Evolutionary conservation across 2,329 filamentous ascomycete genomes (phyloP).

Genomic region (Paracorniculantispora psalliotae): DNA sequence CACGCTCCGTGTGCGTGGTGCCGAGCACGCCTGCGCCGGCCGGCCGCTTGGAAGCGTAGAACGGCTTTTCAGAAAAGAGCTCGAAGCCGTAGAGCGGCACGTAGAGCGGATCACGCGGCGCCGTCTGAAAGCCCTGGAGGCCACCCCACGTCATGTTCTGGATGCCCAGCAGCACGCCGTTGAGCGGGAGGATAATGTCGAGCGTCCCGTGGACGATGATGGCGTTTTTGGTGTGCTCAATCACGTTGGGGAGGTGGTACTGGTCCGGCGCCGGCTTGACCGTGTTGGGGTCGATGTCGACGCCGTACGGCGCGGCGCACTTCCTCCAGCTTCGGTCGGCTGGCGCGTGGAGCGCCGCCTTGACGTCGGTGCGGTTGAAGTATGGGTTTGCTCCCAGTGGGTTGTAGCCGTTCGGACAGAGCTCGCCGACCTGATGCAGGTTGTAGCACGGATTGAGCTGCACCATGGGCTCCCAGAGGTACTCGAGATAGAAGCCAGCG

Average conservation of each 20-base stretch:
- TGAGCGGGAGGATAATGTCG: slow-evolving; percentile 63
- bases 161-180: slow-evolving; percentile 66
- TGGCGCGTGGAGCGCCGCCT: slow-evolving; percentile 59
- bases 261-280: slow-evolving; percentile 15
- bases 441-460: slow-evolving; percentile 73
- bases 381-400: slow-evolving; percentile 40
- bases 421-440: slow-evolving; percentile 63
- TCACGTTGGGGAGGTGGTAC: slow-evolving; percentile 22
- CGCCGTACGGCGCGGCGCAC: slow-evolving; percentile 25
- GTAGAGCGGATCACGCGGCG: slow-evolving; percentile 27
- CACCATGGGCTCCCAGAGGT: slow-evolving; percentile 12
- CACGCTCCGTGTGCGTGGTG: slow-evolving; percentile 65
- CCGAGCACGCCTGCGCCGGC: slow-evolving; percentile 65
- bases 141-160: slow-evolving; percentile 80
- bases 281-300: slow-evolving; percentile 18
- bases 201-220: slow-evolving; percentile 26
- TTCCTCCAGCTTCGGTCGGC: slow-evolving; percentile 25
- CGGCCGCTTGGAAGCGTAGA: slow-evolving; percentile 33
- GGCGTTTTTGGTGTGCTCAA: slow-evolving; percentile 28
- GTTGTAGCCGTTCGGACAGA: slow-evolving; percentile 67
- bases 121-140: slow-evolving; percentile 59
- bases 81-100: slow-evolving; percentile 53
- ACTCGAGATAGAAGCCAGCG: slow-evolving; percentile 37
- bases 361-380: slow-evolving; percentile 63
- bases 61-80: slow-evolving; percentile 51